Percentiles rank a stretch among this genome's conserved stretches.
These are phyloP conservation scores for Monilinia aucupariae DNA, from an alignment of 2,329 filamentous ascomycete genomes.

Conservation along the genomic window DNA sequence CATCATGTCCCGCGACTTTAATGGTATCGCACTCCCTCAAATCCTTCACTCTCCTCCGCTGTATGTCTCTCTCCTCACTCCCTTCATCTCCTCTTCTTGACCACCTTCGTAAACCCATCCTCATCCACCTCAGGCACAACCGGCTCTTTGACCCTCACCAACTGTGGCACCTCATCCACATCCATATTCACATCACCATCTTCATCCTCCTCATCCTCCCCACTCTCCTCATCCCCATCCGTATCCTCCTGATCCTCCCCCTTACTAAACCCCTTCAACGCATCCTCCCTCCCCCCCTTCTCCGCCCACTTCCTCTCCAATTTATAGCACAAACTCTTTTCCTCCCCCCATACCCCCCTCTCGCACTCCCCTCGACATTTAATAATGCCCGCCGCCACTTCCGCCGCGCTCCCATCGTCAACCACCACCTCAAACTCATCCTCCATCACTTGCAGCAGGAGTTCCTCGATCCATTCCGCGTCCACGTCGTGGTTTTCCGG, in stretches of 20 bases:
- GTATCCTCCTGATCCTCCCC: slow-evolving; percentile 53
- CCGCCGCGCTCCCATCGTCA: slow-evolving; percentile 78
- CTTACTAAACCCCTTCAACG: slow-evolving; percentile 44
- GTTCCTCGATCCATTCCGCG: slow-evolving; percentile 72
- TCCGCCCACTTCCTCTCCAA: slow-evolving; percentile 60
- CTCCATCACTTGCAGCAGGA: slow-evolving; percentile 83
- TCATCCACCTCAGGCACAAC: slow-evolving; percentile 68
- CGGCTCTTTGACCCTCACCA: slow-evolving; percentile 56
- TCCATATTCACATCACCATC: slow-evolving; percentile 49
- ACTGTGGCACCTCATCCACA: slow-evolving; percentile 63
- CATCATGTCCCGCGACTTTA: background rate
- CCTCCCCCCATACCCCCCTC: slow-evolving; percentile 53
- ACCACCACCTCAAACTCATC: slow-evolving; percentile 94
- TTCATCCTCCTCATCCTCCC: slow-evolving; percentile 46
- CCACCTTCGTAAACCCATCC: slow-evolving; percentile 74
- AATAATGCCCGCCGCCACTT: slow-evolving; percentile 70
- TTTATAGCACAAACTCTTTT: slow-evolving; percentile 58
- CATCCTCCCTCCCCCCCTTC: slow-evolving; percentile 51
- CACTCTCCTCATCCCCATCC: slow-evolving; percentile 51
- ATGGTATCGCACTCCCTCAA: background rate
- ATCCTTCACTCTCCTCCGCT: background rate
- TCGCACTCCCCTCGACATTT: slow-evolving; percentile 57
- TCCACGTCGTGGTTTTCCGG: slow-evolving; percentile 57
- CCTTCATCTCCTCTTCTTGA: slow-evolving; percentile 52
- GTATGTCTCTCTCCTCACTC: no score